Base-by-base conservation (phyloP, 192 early-diverging fungal genomes). In the Geosiphon pyriformis region DNA sequence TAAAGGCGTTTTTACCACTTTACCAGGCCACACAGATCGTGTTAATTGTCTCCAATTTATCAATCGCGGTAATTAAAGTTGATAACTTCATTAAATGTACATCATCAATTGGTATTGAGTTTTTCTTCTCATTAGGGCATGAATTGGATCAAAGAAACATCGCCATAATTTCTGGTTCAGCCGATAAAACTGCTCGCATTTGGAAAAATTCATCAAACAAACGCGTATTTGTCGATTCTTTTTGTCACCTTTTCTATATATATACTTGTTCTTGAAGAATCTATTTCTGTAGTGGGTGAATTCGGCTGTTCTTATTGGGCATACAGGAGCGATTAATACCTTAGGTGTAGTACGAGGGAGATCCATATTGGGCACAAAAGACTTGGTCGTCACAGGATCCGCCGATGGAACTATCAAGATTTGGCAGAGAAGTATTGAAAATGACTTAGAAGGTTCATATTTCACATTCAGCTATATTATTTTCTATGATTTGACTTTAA, bases 31-130 rank as follows among this genome's bases (percentile, higher is more conserved):
- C 59, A 83, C 73, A 15, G 79, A 69, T 32, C 83, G 87, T 31
- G 90, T 95, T 20, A 92, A 90, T 74, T 87, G 88, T 70, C 84
- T 90, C 11, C 75, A 79, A 2, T 92, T 88, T 72, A 72, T 88
- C 18, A 80, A 86, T 65, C 56, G 84, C 68, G 85, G 82, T 76
- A 73, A 47, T 3, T 23, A n/a, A 42, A 23, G 2, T 35, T 59
- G 10, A 8, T 1, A 1, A 37, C 20, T 35, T 23, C 18, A 46
- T 17, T 52, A 4, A 33, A 34, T 67, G 1, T 18, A n/a, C 33
- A 29, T 25, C 12, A 31, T 7, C n/a, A 25, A 22, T 27, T 12
- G 0, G 33, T 4, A 10, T 18, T 33, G 32, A 22, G 25, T 27
- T 33, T 30, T 74, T n/a, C 31, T 51, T 15, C 18, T 31, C 6